Conservation (phyloP, 306 rosid genomes). For the Pyrus communis region DNA sequence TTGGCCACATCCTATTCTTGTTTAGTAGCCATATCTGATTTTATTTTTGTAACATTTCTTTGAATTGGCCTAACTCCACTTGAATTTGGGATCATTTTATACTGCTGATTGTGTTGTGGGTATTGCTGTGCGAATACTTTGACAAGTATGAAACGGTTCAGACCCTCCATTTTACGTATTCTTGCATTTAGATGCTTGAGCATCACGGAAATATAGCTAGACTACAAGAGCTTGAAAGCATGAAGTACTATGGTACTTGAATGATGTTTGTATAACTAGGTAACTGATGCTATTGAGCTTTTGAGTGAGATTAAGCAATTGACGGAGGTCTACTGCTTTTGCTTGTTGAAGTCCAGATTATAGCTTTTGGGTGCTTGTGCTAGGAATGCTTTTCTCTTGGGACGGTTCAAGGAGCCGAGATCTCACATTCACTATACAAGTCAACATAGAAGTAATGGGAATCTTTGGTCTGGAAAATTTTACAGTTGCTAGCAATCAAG, state of each 20-base stretch:
- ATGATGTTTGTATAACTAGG: neutral
- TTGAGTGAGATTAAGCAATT: neutral
- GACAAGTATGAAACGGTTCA: neutral
- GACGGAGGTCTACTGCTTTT: neutral
- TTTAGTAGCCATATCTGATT: neutral
- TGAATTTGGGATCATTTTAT: neutral
- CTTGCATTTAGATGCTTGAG: neutral
- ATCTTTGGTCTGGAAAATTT: neutral
- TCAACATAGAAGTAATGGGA: neutral
- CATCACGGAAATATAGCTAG: neutral
- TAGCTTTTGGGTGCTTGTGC: neutral
- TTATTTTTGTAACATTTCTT: neutral
- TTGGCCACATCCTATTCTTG: neutral
- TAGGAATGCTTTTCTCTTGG: neutral
- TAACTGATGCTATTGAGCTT: neutral
- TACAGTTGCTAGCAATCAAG: neutral
- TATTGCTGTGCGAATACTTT: neutral
- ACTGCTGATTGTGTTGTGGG: neutral
- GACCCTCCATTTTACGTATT: neutral
- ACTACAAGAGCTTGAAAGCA: neutral
- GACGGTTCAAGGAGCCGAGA: neutral
- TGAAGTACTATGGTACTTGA: neutral
- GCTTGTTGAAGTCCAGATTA: neutral
- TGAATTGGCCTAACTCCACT: neutral
- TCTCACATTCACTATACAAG: neutral